Evolutionary conservation across 192 early-diverging fungal species (phyloP).

Genomic region (Geranomyces variabilis): DNA sequence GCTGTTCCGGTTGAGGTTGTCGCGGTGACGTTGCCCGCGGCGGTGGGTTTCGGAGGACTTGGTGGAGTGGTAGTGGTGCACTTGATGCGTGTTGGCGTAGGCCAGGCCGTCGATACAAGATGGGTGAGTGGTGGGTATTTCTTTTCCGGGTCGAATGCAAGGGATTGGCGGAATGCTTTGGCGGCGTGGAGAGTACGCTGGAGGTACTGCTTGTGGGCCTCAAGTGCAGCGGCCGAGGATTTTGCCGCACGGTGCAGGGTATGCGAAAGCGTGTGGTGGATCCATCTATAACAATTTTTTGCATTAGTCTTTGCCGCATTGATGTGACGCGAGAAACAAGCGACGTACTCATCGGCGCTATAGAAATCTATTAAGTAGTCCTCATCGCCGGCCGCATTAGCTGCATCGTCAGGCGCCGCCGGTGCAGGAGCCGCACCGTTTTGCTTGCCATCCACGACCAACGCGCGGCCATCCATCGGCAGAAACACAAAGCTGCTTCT

Average conservation of each 20-base stretch:
- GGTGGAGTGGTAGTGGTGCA: slow-evolving; percentile 4
- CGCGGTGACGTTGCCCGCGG: background rate
- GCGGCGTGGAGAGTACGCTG: slow-evolving; percentile 21
- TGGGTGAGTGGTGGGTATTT: slow-evolving; percentile 32
- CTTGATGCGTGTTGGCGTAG: slow-evolving; percentile 34
- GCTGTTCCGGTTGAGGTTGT: background rate
- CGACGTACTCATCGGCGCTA: slow-evolving; percentile 28
- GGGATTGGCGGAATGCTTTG: slow-evolving; percentile 31
- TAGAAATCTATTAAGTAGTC: slow-evolving; percentile 37
- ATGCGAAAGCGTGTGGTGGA: slow-evolving; percentile 22
- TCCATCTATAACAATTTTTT: no score
- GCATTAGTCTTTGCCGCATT: background rate
- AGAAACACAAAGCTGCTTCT: slow-evolving; percentile 34
- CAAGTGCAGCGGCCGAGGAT: background rate
- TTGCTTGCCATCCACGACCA: slow-evolving; percentile 31
- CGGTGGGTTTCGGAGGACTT: background rate
- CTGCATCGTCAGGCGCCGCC: background rate
- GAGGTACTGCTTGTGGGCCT: slow-evolving; percentile 15
- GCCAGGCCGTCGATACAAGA: slow-evolving; percentile 20
- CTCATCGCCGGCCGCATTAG: slow-evolving; percentile 15
- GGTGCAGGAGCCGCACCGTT: no score
- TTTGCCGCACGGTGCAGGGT: background rate
- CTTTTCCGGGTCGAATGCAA: slow-evolving; percentile 20
- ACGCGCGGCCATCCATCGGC: slow-evolving; percentile 25
- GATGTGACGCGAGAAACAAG: background rate